Evolutionary conservation across 2,329 filamentous ascomycete species (phyloP).

Genomic region (Trichoderma hamatum): DNA sequence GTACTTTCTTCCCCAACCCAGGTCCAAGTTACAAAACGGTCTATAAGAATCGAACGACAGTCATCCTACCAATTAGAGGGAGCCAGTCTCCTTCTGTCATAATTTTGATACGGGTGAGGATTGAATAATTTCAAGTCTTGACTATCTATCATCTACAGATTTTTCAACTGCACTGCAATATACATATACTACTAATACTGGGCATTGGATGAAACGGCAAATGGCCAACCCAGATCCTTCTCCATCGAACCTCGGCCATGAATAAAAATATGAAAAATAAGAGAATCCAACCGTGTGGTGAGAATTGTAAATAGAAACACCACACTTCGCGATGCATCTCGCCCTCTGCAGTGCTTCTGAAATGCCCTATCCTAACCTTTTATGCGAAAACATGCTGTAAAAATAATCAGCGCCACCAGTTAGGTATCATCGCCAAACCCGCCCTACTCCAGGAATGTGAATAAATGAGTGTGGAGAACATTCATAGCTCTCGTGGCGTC

Average conservation of each 20-base stretch:
- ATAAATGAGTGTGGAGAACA: constrained; percentile 93
- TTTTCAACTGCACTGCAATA: constrained; percentile 10
- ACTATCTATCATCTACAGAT: constrained; percentile 4
- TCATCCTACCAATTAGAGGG: too few species aligned
- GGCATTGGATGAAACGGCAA: background rate
- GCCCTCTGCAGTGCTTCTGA: background rate
- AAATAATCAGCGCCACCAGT: background rate
- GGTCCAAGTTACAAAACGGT: background rate
- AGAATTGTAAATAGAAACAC: background rate
- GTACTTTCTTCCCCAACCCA: background rate
- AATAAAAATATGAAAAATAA: background rate
- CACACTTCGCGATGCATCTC: background rate
- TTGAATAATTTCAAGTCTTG: background rate
- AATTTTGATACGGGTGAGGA: background rate
- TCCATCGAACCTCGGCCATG: background rate
- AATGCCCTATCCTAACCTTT: background rate
- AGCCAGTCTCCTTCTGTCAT: background rate
- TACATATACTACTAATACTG: background rate
- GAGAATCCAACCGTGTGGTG: background rate
- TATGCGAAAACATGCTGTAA: background rate
- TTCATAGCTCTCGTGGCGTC: constrained; percentile 94
- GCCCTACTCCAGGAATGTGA: constrained; percentile 82
- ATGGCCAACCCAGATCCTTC: background rate
- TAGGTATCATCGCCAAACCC: background rate
- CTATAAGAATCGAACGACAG: background rate